Conservation (phyloP, 768 basidiomycete species). For the Boletus fagicola region DNA sequence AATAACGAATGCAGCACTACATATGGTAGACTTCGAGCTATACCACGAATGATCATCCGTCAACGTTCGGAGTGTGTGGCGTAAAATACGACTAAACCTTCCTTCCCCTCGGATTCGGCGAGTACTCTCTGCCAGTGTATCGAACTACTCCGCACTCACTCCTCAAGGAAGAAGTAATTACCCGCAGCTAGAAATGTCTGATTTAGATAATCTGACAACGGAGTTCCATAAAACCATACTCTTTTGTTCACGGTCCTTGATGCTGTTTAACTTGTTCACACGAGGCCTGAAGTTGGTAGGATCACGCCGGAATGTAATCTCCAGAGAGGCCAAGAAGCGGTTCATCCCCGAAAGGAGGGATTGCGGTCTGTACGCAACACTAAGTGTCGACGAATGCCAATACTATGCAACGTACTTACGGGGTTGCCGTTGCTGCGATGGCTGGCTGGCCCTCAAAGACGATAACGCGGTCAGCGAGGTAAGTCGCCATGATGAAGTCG, state of each 20-base stretch:
- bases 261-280: constrained; percentile 80
- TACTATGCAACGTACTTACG: constrained; percentile 48
- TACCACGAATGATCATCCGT: constrained; percentile 7
- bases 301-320: constrained; percentile 98
- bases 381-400: not conserved
- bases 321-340: constrained; percentile 90
- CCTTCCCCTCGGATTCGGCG: constrained; percentile 1
- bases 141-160: constrained; percentile 38
- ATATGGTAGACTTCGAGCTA: constrained; percentile 9
- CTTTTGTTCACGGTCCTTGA: constrained; percentile 90
- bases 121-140: not conserved
- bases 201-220: constrained; percentile 6
- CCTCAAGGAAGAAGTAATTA: constrained; percentile 93
- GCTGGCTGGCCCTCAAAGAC: constrained; percentile 90
- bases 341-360: constrained; percentile 97
- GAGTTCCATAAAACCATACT: constrained; percentile 39
- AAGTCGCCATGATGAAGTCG: constrained; percentile 99
- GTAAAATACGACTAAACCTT: constrained; percentile 15
- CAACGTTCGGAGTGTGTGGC: constrained; percentile 4
- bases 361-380: constrained; percentile 63
- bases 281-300: constrained; percentile 91
- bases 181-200: constrained; percentile 53
- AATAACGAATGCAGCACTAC: constrained; percentile 10
- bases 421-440: constrained; percentile 82
- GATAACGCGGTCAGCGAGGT: constrained; percentile 96